A percentile compares a stretch with the other conserved stretches of the same genome.
Evolutionary conservation across 2,329 filamentous ascomycete genomes (phyloP).

Genomic region (Beauveria medogensis): DNA sequence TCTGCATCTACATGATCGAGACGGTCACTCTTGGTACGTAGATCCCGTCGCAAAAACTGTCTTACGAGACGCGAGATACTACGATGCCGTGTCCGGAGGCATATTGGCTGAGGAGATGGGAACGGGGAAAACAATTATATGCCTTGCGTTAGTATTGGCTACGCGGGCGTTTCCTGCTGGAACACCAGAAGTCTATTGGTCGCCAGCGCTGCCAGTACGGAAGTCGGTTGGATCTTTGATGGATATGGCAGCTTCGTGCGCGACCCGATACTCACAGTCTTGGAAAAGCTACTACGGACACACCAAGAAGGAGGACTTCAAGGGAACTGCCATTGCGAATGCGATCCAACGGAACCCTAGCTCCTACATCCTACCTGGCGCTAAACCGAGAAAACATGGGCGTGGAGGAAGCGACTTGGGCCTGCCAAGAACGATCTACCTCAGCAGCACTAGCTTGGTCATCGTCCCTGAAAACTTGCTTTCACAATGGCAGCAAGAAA

Average conservation of each 20-base stretch:
- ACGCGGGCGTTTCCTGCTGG: constrained; percentile 61
- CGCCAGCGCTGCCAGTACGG: constrained; percentile 28
- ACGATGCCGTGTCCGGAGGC: constrained; percentile 68
- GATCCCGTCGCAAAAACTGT: constrained; percentile 57
- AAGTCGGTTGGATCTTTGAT: constrained; percentile 53
- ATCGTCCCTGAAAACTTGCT: constrained; percentile 79
- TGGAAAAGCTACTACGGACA: constrained; percentile 61
- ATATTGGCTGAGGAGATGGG: constrained; percentile 78
- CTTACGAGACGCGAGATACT: constrained; percentile 58
- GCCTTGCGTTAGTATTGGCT: constrained; percentile 66
- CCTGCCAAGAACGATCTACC: constrained; percentile 43
- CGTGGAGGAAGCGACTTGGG: constrained; percentile 12
- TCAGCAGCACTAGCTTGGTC: constrained; percentile 65
- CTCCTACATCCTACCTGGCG: constrained; percentile 47
- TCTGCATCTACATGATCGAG: constrained; percentile 49
- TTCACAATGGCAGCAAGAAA: constrained; percentile 76
- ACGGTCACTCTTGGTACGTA: constrained; percentile 59
- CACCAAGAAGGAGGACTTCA: constrained; percentile 34
- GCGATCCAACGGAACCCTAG: constrained; percentile 51
- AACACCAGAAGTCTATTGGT: constrained; percentile 54
- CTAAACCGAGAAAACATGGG: constrained; percentile 24
- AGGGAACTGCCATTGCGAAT: constrained; percentile 46
- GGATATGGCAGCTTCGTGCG: constrained; percentile 67
- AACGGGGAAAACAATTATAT: constrained; percentile 81
- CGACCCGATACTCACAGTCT: constrained; percentile 58